Base-by-base conservation (phyloP, 148 eudicot genomes). In the Arbutus unedo region DNA sequence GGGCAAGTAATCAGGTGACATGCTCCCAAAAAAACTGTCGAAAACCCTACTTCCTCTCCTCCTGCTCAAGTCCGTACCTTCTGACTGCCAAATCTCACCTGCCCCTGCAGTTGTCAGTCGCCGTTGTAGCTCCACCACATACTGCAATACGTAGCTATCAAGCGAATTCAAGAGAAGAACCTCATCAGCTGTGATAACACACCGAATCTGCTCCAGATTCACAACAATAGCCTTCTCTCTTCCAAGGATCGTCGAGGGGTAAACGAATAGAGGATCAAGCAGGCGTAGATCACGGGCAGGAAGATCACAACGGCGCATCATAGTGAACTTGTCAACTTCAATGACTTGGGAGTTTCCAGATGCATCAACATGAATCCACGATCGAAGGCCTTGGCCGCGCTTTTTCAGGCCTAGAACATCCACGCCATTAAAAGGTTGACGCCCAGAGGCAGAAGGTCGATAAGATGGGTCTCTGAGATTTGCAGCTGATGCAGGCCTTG, bases 151-250 rank as follows among this genome's bases (percentile, higher is more conserved):
- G 83, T 90, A 92, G 87, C 88, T 90, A 86, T 97, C 99, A 79
- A 94, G 97, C 18, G 99, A 97, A 83, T 97, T 94, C 82, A 93
- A 81, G 74, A 97, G 91, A 76, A 94, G 84, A 76, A 94, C 99
- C 91, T 97, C 99, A 82, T 97, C 99, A 50, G 99, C 97, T 44
- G 98, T 97, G 66, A 97, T 97, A 48, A 97, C 93, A 84, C 99
- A 97, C 5, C 99, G 91, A 81, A 97, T 97, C 87, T 97, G 99
- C 92, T 97, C 99, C 74, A 97, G 84, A 87, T 94, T 97, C n/a
- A 94, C 96, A 81, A 97, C 97, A 51, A 97, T 94, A 19, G 99
- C 99, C 83, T 94, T 94, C 89, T 94, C 99, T 90, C 99, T 88
- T 3, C 98, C 99, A 48, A 97, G 95, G 50, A 97, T 97, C 23